Base-by-base conservation (phyloP, 208 protist genomes). In the Leishmania turanica region DNA sequence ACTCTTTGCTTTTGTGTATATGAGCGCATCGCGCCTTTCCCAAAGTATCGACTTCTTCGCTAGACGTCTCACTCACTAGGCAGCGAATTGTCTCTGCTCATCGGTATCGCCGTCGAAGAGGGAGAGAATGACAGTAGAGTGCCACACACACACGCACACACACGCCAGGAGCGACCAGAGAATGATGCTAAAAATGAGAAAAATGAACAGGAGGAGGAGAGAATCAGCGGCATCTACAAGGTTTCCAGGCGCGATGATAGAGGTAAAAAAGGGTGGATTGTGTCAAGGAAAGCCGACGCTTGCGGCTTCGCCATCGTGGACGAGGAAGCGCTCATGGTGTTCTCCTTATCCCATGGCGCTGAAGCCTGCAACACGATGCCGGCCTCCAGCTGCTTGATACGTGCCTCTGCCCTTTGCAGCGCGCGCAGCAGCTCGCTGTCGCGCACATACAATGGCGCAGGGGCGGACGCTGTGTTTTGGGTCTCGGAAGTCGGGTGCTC, bases 371-470 rank as follows among this genome's bases (percentile, higher is more conserved):
- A 31, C 31, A 40, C 27, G 21, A 15, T 51, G 1, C 54, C n/a
- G 19, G 62, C 42, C 79, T 96, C 90, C 42, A 96, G 79, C 45
- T 87, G 56, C 7, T 64, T 72, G 37, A 91, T 86, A 24, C 88
- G 88, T 11, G 65, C 58, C 84, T 96, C 92, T 15, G 92, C 87
- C 40, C 75, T 75, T n/a, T 87, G 83, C 77, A 96, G 65, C 3
- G 88, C 85, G 15, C 89, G 89, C 56, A 96, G 82, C 37, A 96
- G 83, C 65, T 96, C 90, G 81, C 92, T 96, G 64, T 96, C 92
- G 11, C 84, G 82, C 51, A 90, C 90, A n/a, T 90, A 82, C 51
- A 70, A 56, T 8, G 49, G 42, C 1, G 49, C 19, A 21, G 78
- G 17, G 17, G 53, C 65, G 9, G 66, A 40, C 1, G 47, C 40